A percentile compares a stretch with the other conserved stretches of the same genome.
Evolutionary conservation across 495 filamentous ascomycete genomes (phyloP).

Genomic region (Penicillium pulvis): DNA sequence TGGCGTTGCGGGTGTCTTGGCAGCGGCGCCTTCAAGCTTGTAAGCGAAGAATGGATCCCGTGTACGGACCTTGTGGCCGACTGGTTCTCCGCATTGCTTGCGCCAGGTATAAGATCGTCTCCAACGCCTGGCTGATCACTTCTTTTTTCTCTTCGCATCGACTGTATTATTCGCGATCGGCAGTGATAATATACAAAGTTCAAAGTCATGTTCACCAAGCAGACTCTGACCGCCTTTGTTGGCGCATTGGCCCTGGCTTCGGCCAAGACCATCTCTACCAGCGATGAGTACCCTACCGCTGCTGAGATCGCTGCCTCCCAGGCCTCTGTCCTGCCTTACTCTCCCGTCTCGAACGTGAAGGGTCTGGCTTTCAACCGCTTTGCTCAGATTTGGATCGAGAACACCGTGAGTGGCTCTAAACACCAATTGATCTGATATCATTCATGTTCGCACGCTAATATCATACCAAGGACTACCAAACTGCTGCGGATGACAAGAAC

Average conservation of each 20-base stretch:
- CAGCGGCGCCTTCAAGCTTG: not conserved
- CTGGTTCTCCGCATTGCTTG: not conserved
- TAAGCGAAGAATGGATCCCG: constrained; percentile 4
- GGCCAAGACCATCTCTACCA: constrained; percentile 29
- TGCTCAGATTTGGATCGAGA: constrained; percentile 72
- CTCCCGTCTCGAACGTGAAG: constrained; percentile 59
- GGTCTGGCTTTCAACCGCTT: constrained; percentile 70
- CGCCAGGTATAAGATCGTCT: constrained; percentile 21
- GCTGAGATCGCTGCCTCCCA: constrained; percentile 36
- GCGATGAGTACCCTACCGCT: constrained; percentile 30
- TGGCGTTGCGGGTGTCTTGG: not conserved
- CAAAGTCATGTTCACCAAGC: constrained; percentile 26
- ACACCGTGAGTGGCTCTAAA: constrained; percentile 52
- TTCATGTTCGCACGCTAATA: constrained; percentile 5
- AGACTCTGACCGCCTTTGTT: constrained; percentile 25
- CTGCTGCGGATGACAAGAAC: constrained; percentile 52
- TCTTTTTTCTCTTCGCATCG: constrained; percentile 5
- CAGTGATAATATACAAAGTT: not conserved
- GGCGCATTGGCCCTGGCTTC: constrained; percentile 27
- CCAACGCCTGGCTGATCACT: constrained; percentile 5
- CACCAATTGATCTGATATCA: constrained; percentile 14
- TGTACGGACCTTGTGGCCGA: not conserved
- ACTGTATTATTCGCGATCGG: not conserved
- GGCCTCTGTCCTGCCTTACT: constrained; percentile 40
- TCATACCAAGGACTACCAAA: constrained; percentile 53